These are phyloP conservation scores for Pholiota conissans DNA, from an alignment of 768 basidiomycete species.

Conservation along the genomic window DNA sequence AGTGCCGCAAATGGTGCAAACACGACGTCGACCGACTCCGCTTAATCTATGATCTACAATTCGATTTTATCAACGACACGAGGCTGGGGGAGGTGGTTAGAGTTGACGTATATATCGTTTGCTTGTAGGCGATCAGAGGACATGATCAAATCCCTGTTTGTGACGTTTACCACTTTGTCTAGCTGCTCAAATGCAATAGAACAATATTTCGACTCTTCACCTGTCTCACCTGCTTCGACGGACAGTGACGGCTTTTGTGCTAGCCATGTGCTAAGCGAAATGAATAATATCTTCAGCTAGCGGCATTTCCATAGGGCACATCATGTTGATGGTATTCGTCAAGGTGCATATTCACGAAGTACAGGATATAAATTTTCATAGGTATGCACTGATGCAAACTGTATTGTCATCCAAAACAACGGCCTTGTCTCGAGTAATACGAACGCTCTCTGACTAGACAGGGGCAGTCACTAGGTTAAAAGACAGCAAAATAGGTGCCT, in stretches of 20 bases:
- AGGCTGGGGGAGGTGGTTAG: conserved; percentile 7
- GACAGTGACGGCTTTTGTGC: no score
- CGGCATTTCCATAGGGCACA: no score
- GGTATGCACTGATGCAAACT: neutral
- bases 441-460: neutral
- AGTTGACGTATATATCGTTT: conserved; percentile 9
- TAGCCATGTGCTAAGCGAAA: no score
- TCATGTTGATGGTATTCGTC: no score
- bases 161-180: neutral
- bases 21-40: conserved; percentile 19
- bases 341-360: no score
- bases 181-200: neutral
- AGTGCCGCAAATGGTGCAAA: conserved; percentile 18
- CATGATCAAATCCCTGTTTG: neutral
- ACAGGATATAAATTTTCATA: no score
- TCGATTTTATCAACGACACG: neutral
- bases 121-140: conserved; percentile 3
- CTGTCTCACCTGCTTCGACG: neutral
- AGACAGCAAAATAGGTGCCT: neutral
- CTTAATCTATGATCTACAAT: conserved; percentile 13
- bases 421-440: neutral
- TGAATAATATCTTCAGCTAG: no score
- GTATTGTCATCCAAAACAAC: neutral
- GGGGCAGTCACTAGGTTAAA: neutral
- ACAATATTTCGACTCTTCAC: neutral